These are phyloP conservation scores for Citrus inodora DNA, from an alignment of 345 rosid species.

Conservation along the genomic window DNA sequence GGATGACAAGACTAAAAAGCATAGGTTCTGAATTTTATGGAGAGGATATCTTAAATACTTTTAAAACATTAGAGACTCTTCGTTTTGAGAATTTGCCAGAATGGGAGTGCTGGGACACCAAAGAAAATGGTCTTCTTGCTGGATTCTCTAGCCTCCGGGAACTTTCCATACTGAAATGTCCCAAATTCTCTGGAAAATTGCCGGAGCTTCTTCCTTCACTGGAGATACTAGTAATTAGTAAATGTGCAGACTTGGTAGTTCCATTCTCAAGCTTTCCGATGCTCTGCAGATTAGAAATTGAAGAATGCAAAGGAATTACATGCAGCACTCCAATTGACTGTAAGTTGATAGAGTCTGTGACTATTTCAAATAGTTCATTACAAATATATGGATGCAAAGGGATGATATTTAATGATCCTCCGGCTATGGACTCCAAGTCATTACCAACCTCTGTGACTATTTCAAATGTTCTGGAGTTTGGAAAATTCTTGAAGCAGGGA, in stretches of 20 bases:
- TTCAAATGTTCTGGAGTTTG: neutral
- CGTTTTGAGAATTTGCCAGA: neutral
- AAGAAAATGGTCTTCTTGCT: neutral
- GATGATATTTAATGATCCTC: neutral
- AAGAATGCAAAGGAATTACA: neutral
- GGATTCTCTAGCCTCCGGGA: neutral
- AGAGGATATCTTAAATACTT: neutral
- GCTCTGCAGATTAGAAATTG: neutral
- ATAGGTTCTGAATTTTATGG: neutral
- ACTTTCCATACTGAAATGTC: neutral
- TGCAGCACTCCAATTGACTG: neutral
- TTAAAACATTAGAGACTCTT: constrained; percentile 1
- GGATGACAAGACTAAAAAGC: neutral
- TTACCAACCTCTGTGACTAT: neutral
- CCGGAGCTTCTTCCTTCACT: neutral
- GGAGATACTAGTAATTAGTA: neutral
- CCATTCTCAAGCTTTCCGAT: neutral
- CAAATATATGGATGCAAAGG: neutral
- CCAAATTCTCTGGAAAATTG: neutral
- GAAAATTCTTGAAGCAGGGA: neutral
- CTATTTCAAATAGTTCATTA: neutral
- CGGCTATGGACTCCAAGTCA: no score
- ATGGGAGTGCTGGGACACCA: neutral
- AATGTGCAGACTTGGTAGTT: neutral
- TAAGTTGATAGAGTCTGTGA: neutral